Percentiles rank a stretch among this genome's conserved stretches.
Evolutionary conservation across 148 eudicot species (phyloP).

Genomic region (Vaccinium darrowii): DNA sequence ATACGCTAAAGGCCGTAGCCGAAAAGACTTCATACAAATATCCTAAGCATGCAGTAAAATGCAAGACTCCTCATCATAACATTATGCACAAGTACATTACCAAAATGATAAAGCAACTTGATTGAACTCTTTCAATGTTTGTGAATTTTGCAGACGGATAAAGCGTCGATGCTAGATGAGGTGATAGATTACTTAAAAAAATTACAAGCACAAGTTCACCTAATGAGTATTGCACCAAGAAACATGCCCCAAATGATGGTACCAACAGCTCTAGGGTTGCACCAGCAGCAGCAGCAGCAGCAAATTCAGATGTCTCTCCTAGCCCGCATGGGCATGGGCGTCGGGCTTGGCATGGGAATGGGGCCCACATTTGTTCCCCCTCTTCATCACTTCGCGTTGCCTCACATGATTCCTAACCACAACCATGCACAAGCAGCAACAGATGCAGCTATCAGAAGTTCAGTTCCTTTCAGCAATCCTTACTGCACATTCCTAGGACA

Average conservation of each 20-base stretch:
- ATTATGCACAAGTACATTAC: not conserved
- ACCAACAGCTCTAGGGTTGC: constrained; percentile 69
- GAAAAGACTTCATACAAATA: no score
- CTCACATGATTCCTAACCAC: constrained; percentile 37
- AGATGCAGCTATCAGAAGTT: constrained; percentile 27
- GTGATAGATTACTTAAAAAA: constrained; percentile 81
- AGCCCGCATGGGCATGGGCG: constrained; percentile 65
- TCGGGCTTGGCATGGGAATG: not conserved
- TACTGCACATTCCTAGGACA: constrained; percentile 60
- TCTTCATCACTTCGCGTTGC: constrained; percentile 46
- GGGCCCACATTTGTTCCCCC: constrained; percentile 54
- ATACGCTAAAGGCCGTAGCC: not conserved
- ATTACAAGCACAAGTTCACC: constrained; percentile 78
- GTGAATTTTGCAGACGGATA: constrained; percentile 59
- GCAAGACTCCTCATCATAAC: not conserved
- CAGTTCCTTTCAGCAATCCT: constrained; percentile 47
- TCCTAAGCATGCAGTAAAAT: not conserved
- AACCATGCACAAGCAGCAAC: constrained; percentile 29
- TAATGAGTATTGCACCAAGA: constrained; percentile 55
- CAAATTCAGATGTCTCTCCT: constrained; percentile 76
- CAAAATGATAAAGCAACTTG: not conserved
- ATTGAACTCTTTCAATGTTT: not conserved
- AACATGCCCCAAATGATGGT: constrained; percentile 48
- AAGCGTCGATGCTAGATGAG: constrained; percentile 95
- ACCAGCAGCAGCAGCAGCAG: constrained; percentile 50